These are phyloP conservation scores for Forsythia suspensa DNA, from an alignment of 257 asterid species.

Conservation along the genomic window DNA sequence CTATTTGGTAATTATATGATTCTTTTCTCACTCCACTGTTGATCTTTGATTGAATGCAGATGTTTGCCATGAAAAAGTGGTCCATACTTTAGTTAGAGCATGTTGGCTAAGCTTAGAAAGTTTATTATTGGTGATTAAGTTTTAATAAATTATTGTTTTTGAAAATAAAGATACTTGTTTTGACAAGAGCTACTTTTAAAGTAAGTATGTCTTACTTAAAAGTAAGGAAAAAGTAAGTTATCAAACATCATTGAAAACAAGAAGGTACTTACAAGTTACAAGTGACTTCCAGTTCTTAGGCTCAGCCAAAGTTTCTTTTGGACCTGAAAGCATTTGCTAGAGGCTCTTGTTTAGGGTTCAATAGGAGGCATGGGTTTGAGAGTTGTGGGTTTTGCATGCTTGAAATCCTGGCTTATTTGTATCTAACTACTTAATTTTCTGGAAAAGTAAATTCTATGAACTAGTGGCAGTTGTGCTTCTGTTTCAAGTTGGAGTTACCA, in stretches of 20 bases:
- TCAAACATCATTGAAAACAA: neutral
- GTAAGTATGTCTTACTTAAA: neutral
- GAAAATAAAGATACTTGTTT: neutral
- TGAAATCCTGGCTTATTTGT: neutral
- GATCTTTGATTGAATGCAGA: neutral
- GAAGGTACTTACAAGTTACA: neutral
- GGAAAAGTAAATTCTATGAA: neutral
- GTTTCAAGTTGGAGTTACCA: neutral
- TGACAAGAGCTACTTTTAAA: neutral
- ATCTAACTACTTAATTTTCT: neutral
- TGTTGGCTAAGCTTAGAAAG: neutral
- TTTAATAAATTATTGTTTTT: neutral
- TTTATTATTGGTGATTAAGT: neutral
- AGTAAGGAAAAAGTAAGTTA: neutral
- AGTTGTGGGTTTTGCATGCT: neutral
- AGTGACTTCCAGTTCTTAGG: neutral
- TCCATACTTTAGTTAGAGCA: neutral
- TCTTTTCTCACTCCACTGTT: neutral
- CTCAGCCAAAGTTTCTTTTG: neutral
- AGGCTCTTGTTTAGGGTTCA: neutral
- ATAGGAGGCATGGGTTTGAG: neutral
- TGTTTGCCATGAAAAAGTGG: neutral
- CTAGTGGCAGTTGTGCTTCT: neutral
- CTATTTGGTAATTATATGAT: constrained; percentile 64
- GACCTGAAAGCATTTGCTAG: neutral